Evolutionary conservation across 1,139 yeast genomes (phyloP), one percentile per base, ranked within the genome.

Genomic region (Chernovozyma aurita): DNA sequence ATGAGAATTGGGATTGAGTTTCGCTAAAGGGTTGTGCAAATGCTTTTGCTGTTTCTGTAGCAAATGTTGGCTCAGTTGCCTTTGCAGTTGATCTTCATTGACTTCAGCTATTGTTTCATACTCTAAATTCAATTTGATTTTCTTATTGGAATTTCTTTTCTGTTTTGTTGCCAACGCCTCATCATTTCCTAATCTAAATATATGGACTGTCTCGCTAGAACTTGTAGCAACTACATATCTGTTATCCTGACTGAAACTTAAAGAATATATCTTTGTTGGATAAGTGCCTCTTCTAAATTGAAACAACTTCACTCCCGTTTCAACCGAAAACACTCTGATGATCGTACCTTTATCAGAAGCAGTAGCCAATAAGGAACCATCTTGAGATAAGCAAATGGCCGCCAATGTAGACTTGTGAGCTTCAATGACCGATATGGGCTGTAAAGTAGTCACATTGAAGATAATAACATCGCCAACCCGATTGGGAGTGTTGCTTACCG

Each of bases 311-410:
- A 78, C 72, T 0, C 97, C 97, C 0, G 85, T 76, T 20, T 82
- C 84, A 1, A 87, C 87, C n/a, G 82, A 72, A 52, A 92, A 92
- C 2, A 92, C 86, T 40, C 98, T 68, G 2, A 92, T 79, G 32
- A 92, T 87, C 0, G 98, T 92, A 4, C 98, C 98, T 54, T 88
- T 88, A 46, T 87, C 95, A 14, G 96, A 85, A 1, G 97, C 96
- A 0, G 97, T 88, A 1, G 97, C 97, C 34, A 92, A 65, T 34
- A 87, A 58, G 0, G 81, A 69, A 1, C 98, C 98, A 53, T 88
- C 95, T 31, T 70, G 67, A 45, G 92, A 86, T 37, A 92, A 65
- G 1, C 88, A 69, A 43, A 90, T 65, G 1, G 90, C 84, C 0
- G 97, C 90, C 37, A 92, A 65, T 12, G 85, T 78, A 2, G 95